Base-by-base conservation (phyloP, 139 green algal species). In the Closterium sp. region DNA sequence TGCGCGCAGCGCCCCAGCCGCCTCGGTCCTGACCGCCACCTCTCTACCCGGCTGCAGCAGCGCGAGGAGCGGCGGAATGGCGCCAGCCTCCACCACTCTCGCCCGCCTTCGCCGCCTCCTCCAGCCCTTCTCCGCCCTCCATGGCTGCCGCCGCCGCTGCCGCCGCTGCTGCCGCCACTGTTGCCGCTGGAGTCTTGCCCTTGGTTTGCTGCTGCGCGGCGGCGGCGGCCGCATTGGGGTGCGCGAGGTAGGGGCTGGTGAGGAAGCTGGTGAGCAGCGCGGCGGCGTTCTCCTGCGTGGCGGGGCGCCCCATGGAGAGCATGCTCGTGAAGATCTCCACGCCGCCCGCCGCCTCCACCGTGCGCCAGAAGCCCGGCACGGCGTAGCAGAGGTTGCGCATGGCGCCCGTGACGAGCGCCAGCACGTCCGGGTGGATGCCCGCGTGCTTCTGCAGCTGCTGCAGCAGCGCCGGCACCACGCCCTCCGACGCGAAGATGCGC, bases 401-500 rank as follows among this genome's bases (percentile, higher is more conserved):
- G 30, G 90, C 42, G 84, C 90, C 90, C 30, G 90, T 93, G 79
- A 93, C 85, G 17, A 93, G 90, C 84, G 31, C 90, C 31, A 90
- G 29, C 29, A 93, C 85, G 31, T 90, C 85, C 85, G 79, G 79
- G 62, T 91, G 24, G 22, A 90, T 30, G 31, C 42, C 85, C 90
- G 31, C 85, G 30, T 73, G 29, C 62, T 31, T 31, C 90, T 93
- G 85, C 86, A 93, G 85, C 90, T 93, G 90, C 85, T 93, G 85
- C 86, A 93, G 85, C 85, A 93, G 87, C 87, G 90, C 90, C 27
- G 90, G 85, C 86, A 93, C 90, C 84, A 93, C 90, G 28, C 90
- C 90, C 87, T 93, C 90, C 32, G 90, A 91, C 21, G 90, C 85
- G 85, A 93, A 93, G 88, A 93, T 93, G 84, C 88, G 91, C 87